These are phyloP conservation scores for Onygenales sp. DNA, from an alignment of 2,329 filamentous ascomycete genomes.

Conservation along the genomic window DNA sequence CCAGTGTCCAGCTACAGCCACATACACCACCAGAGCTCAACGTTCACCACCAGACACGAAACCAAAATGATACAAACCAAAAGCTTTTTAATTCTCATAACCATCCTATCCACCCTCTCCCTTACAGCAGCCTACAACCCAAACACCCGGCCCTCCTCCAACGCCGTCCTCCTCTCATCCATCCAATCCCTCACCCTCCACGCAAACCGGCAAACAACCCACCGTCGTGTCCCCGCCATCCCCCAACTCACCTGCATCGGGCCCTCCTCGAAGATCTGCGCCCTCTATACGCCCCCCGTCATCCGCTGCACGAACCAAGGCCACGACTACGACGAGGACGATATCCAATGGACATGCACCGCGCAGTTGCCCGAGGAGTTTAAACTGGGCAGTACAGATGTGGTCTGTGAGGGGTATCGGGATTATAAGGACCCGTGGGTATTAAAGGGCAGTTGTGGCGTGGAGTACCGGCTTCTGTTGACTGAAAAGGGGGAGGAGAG, in stretches of 20 bases:
- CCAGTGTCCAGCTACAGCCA: too few species aligned
- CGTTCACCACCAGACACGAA: too few species aligned
- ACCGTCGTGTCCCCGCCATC: slow-evolving; percentile 65
- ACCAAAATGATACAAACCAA: not conserved
- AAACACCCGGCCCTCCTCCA: slow-evolving; percentile 23
- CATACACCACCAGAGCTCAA: too few species aligned
- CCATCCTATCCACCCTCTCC: slow-evolving; percentile 12
- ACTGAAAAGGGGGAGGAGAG: slow-evolving; percentile 66
- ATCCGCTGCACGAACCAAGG: slow-evolving; percentile 90
- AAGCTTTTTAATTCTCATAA: not conserved
- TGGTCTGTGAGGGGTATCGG: slow-evolving; percentile 83
- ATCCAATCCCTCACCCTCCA: slow-evolving; percentile 74
- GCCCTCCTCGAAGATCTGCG: slow-evolving; percentile 50
- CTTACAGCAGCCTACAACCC: slow-evolving; percentile 13
- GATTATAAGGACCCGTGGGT: slow-evolving; percentile 70
- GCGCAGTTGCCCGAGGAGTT: slow-evolving; percentile 53
- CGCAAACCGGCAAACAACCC: slow-evolving; percentile 56
- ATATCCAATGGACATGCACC: slow-evolving; percentile 89
- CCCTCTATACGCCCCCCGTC: slow-evolving; percentile 63
- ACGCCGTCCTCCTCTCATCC: slow-evolving; percentile 50
- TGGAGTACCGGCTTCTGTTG: slow-evolving; percentile 74
- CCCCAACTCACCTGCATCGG: slow-evolving; percentile 74
- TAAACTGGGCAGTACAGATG: slow-evolving; percentile 76
- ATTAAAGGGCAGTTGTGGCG: slow-evolving; percentile 85
- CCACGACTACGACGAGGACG: slow-evolving; percentile 64